These are phyloP conservation scores for Russula foetens DNA, from an alignment of 768 basidiomycete species.

Conservation along the genomic window DNA sequence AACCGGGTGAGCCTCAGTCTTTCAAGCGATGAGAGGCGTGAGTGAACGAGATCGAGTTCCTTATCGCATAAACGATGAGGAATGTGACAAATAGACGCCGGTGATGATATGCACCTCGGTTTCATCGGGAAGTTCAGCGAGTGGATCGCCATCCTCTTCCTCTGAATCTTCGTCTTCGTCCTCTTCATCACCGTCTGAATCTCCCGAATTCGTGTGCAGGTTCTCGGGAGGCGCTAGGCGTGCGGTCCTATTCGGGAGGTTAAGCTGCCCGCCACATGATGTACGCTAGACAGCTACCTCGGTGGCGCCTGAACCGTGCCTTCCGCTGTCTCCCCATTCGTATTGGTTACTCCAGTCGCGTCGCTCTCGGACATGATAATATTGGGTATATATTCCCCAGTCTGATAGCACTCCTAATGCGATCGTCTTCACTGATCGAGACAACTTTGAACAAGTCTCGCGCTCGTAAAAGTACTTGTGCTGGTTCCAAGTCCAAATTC, in stretches of 20 bases:
- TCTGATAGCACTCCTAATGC: background rate
- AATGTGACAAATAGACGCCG: background rate
- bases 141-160: constrained; percentile 41
- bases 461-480: background rate
- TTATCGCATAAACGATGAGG: constrained; percentile 27
- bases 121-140: constrained; percentile 76
- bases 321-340: background rate
- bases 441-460: background rate
- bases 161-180: constrained; percentile 32
- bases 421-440: background rate
- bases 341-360: background rate
- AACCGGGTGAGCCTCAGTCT: constrained; percentile 71
- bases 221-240: constrained; percentile 15
- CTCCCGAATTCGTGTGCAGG: constrained; percentile 13
- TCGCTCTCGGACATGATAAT: constrained; percentile 8
- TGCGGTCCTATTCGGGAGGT: constrained; percentile 9
- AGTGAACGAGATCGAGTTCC: constrained; percentile 85
- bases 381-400: background rate
- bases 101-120: constrained; percentile 52
- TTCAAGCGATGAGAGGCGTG: constrained; percentile 59
- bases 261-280: background rate
- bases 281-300: background rate
- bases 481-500: background rate
- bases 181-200: constrained; percentile 48
- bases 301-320: background rate